Conservation (phyloP, 805 yeast genomes). For the Yarrowia osloensis region DNA sequence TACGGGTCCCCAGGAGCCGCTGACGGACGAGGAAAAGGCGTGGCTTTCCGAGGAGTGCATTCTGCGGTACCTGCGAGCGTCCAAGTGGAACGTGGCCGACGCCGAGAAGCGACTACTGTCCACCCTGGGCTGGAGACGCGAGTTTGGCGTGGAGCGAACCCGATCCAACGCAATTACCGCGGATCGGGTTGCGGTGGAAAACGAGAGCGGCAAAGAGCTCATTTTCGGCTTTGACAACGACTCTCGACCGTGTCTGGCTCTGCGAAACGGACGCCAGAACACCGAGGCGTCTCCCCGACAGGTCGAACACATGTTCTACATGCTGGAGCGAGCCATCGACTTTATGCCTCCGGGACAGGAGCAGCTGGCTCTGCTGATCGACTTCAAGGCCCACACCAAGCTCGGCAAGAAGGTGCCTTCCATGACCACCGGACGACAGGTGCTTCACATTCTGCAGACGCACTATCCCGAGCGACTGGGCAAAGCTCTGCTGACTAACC, state of each 20-base stretch:
- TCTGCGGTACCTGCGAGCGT: conserved; percentile 85
- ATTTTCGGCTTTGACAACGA: conserved; percentile 89
- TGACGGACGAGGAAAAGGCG: conserved; percentile 64
- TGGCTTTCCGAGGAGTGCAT: conserved; percentile 95
- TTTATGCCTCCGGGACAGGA: conserved; percentile 98
- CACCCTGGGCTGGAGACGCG: conserved; percentile 90
- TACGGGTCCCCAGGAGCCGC: conserved; percentile 44
- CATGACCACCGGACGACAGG: conserved; percentile 84
- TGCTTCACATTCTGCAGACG: conserved; percentile 87
- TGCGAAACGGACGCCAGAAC: conserved; percentile 94
- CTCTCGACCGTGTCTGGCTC: conserved; percentile 86
- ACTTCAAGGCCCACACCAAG: conserved; percentile 76
- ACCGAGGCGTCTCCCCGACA: conserved; percentile 87
- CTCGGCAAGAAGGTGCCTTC: conserved; percentile 80
- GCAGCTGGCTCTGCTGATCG: conserved; percentile 85
- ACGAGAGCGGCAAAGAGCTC: conserved; percentile 89
- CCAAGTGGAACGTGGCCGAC: conserved; percentile 79
- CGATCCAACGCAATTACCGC: conserved; percentile 38
- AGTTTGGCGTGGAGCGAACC: conserved; percentile 62
- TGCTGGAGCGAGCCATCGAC: conserved; percentile 89
- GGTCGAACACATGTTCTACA: conserved; percentile 92
- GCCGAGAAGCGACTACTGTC: conserved; percentile 73
- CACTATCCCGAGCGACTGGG: conserved; percentile 98
- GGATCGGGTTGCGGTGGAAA: conserved; percentile 55
- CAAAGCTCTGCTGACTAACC: conserved; percentile 84